Conservation (phyloP, 208 protist genomes). For the Leishmania amazonensis region DNA sequence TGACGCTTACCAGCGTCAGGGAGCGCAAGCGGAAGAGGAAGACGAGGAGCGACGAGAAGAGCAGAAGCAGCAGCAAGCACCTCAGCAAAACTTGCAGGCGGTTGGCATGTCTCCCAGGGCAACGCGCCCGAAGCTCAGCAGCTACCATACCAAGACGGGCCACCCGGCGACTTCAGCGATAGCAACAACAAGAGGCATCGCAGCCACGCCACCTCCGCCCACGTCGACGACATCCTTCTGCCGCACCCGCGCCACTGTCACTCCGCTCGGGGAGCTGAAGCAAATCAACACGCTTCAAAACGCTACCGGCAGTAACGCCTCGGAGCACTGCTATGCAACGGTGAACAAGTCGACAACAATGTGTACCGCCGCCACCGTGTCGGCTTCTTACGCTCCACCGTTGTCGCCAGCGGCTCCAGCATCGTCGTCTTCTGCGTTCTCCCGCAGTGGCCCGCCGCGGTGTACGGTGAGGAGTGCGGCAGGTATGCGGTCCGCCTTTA, state of each 20-base stretch:
- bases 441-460: not conserved
- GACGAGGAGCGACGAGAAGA: conserved; percentile 4
- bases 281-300: conserved; percentile 27
- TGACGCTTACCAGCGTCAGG: not conserved
- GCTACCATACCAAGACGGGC: not conserved
- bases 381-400: not conserved
- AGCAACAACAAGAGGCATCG: not conserved
- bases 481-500: conserved; percentile 5
- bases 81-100: not conserved
- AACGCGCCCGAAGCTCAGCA: not conserved
- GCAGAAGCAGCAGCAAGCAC: not conserved
- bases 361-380: not conserved
- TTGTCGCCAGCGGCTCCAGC: not conserved
- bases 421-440: not conserved
- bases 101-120: not conserved
- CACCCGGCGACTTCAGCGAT: not conserved
- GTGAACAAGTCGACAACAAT: not conserved
- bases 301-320: not conserved
- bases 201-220: not conserved
- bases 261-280: conserved; percentile 26
- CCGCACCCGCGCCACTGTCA: conserved; percentile 20
- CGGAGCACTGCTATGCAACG: not conserved
- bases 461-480: not conserved
- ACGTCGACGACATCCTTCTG: conserved; percentile 17
- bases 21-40: conserved; percentile 2